These are phyloP conservation scores for Trichoderma endophyticum DNA, from an alignment of 2,329 filamentous ascomycete genomes.

Conservation along the genomic window DNA sequence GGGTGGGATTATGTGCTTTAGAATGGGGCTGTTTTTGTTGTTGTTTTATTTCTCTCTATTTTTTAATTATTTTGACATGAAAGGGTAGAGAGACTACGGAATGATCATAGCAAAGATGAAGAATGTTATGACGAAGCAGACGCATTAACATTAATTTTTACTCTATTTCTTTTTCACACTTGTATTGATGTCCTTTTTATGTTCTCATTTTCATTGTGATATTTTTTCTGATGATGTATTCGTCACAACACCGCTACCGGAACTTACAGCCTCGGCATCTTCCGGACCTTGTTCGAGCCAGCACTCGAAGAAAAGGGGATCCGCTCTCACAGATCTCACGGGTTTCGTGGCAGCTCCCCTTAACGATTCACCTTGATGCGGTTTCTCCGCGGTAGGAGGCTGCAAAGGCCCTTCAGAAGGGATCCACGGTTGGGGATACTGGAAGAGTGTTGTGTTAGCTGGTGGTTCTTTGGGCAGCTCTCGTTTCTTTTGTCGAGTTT, in stretches of 20 bases:
- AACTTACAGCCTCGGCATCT: background rate
- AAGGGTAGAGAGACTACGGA: background rate
- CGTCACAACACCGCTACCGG: background rate
- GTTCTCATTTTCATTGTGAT: background rate
- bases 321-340: conserved; percentile 52
- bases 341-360: conserved; percentile 45
- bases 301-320: conserved; percentile 63
- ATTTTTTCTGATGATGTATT: background rate
- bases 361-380: conserved; percentile 29
- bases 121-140: background rate
- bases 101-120: background rate
- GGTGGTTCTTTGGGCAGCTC: background rate
- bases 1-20: background rate
- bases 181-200: background rate
- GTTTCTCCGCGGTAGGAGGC: conserved; percentile 31
- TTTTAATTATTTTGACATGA: background rate
- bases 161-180: background rate
- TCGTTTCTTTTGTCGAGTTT: too few species aligned
- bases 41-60: background rate
- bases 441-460: background rate
- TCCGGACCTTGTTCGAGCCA: conserved; percentile 49
- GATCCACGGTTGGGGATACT: conserved; percentile 62
- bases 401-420: conserved; percentile 51
- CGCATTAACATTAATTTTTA: background rate
- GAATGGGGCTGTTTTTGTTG: background rate